phyloP scores from a whole-genome alignment of 2,329 filamentous ascomycete species.

The Lachnellula cervina region DNA sequence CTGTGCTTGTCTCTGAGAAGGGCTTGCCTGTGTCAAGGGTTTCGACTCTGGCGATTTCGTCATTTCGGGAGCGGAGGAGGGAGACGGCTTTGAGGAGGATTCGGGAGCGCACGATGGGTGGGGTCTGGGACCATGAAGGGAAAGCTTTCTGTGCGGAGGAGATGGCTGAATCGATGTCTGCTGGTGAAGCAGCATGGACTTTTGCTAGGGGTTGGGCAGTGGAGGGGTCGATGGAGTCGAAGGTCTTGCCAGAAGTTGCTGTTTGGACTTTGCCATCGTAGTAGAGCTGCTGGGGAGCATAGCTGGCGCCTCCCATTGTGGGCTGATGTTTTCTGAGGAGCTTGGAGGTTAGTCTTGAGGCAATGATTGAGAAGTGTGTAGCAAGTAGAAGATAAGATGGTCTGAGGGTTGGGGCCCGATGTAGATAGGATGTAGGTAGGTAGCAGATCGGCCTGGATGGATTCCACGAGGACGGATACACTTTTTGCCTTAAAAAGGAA shows the following conservation, averaged over 20 bases:
- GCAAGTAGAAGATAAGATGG: not conserved
- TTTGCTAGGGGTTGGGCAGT: constrained; percentile 64
- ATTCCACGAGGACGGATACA: not conserved
- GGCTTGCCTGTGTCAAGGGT: constrained; percentile 85
- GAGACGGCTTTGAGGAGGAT: constrained; percentile 73
- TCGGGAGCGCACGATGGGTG: constrained; percentile 68
- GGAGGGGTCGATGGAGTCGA: constrained; percentile 70
- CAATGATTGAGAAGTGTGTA: constrained; percentile 3
- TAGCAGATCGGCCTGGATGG: not conserved
- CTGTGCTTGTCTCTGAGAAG: constrained; percentile 75
- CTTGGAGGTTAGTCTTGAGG: constrained; percentile 8
- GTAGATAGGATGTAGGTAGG: not conserved
- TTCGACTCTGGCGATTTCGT: constrained; percentile 73
- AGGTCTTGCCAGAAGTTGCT: constrained; percentile 55
- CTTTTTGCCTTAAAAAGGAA: too few relatives aligned
- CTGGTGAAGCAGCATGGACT: constrained; percentile 63
- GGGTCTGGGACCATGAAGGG: constrained; percentile 68
- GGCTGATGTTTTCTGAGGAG: constrained; percentile 7
- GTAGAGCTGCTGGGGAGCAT: constrained; percentile 60
- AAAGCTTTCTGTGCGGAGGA: constrained; percentile 68
- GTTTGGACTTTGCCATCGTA: constrained; percentile 67
- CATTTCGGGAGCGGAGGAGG: constrained; percentile 70
- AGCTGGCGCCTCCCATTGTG: constrained; percentile 30
- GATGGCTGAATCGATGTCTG: constrained; percentile 68
- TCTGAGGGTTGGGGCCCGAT: not conserved